Conservation (phyloP, 805 yeast genomes). For the Sugiyamaella lignohabitans region DNA sequence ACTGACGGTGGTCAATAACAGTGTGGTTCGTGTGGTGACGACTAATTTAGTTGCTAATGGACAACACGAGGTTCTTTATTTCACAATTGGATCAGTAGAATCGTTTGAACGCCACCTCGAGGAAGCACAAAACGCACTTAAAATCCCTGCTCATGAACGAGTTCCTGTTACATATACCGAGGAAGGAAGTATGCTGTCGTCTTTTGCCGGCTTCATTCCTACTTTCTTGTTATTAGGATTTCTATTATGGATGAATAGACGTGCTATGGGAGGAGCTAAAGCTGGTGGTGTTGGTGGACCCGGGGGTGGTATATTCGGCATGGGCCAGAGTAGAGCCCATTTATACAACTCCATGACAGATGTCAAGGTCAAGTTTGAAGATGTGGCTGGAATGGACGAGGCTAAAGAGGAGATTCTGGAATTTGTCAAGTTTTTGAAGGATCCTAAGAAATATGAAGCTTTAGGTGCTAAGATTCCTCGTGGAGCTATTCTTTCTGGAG, state of each 20-base stretch:
- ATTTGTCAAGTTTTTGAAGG: constrained; percentile 80
- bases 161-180: constrained; percentile 73
- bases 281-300: constrained; percentile 47
- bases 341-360: constrained; percentile 77
- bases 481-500: constrained; percentile 91
- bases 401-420: constrained; percentile 95
- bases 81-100: constrained; percentile 85
- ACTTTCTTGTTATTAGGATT: constrained; percentile 78
- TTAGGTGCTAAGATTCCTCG: constrained; percentile 93
- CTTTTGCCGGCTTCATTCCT: constrained; percentile 68
- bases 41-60: constrained; percentile 31
- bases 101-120: constrained; percentile 78
- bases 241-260: constrained; percentile 54
- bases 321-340: constrained; percentile 75
- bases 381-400: constrained; percentile 93
- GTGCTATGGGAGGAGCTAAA: constrained; percentile 39
- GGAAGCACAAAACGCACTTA: constrained; percentile 59
- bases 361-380: constrained; percentile 73
- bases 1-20: constrained; percentile 66
- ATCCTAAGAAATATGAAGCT: constrained; percentile 76
- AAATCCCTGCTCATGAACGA: constrained; percentile 61
- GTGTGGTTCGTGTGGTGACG: constrained; percentile 41
- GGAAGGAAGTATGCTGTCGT: constrained; percentile 56
- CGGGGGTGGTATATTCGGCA: constrained; percentile 63
- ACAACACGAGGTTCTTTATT: constrained; percentile 44